Evolutionary conservation across 2,329 filamentous ascomycete species (phyloP), one percentile per base, ranked within the genome.

Genomic region (Polychaeton citri): DNA sequence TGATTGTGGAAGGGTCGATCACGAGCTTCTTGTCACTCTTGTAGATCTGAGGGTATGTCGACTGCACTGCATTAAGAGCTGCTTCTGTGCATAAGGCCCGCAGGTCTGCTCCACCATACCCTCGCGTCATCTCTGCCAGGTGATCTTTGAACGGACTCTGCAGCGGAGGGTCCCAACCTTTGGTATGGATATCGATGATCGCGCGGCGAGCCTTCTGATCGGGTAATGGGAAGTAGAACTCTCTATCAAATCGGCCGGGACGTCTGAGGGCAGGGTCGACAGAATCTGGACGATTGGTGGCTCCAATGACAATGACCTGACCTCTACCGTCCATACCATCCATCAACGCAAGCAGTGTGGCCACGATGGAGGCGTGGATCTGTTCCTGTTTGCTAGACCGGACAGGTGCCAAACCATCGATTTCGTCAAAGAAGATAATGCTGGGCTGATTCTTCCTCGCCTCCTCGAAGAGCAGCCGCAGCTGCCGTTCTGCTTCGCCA

Each of bases 391-490:
- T 96, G 61, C 88, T 95, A 9, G 90, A 96, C 49, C 90, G 75
- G 21, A 96, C 90, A 35, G 90, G 92, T 2, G 90, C 90, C 44
- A 98, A 69, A 37, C 90, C 90, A 62, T 98, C 90, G 47, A 98
- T 98, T 59, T 98, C 90, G 57, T 98, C 90, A 49, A 98, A 96
- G 66, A 98, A 98, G 58, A 98, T 98, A 60, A 98, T 98, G 58
- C 88, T 96, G 0, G 90, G 90, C 53, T 98, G 90, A 2, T 81
- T 96, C 57, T 86, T 90, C 42, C 88, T 74, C 12, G 90, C 90
- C 60, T 98, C 90, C 50, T 96, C 90, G 45, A 98, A 98, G 4
- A 98, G 70, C 38, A 96, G 65, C 32, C 90, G 79, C 36, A 98
- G 73, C 56, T 98, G 90, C 60, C 88, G 81, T 62, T 98, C 90